Evolutionary conservation across 2,329 filamentous ascomycete species (phyloP), one percentile per base, ranked within the genome.

Genomic region (Colletotrichum sp.): DNA sequence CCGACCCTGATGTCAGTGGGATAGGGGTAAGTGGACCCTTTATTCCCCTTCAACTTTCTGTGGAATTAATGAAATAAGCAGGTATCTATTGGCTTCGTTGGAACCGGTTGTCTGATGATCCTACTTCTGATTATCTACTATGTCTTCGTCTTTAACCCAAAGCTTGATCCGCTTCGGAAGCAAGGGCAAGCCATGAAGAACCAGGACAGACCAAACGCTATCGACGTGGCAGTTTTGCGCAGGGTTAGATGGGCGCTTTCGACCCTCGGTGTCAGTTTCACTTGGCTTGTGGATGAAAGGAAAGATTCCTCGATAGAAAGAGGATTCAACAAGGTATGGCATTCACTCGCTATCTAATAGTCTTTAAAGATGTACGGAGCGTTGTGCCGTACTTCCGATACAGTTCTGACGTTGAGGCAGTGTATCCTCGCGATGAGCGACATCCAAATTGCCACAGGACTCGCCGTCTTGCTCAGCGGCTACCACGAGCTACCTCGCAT

Each of bases 321-420:
- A 52, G 44, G n/a, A 2, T 52, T 52, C 4, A 13, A 52, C n/a
- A 52, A 52, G n/a, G 44, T n/a, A 12, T 12, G 9, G 0, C 2
- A 12, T 1, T 48, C 9, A n/a, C 3, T 18, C 8, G 39, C 9
- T 12, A 3, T n/a, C 18, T 9, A 0, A 48, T 2, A 0, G 4
- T n/a, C 5, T 10, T 9, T 12, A 4, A 5, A 4, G 3, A 12
- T n/a, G 18, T 0, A n/a, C 9, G 4, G 18, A 12, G 9, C 39
- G 3, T 4, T 1, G n/a, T 48, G 9, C 5, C 39, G 5, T 12
- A 10, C 18, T n/a, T 10, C 1, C 0, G 5, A 44, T 12, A 9
- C 3, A 48, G 18, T 48, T 6, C 39, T 48, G 18, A 48, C 0
- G 18, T 12, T 44, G 18, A 48, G 9, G 9, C 0, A 48, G 39